Conservation (phyloP, 441 rosid species). For the Eutrema salsugineum region DNA sequence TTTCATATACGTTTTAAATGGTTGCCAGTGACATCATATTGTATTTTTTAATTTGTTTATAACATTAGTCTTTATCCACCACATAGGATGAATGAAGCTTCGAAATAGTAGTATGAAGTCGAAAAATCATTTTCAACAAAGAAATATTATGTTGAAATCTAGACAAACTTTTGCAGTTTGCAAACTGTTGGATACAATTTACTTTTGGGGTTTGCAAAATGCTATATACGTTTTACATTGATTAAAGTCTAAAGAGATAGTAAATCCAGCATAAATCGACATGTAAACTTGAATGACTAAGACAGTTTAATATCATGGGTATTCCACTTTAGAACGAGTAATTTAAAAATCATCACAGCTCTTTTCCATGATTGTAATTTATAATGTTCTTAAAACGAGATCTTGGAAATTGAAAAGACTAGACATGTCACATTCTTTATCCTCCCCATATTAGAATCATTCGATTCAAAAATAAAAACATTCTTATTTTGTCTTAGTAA, state of each 20-base stretch:
- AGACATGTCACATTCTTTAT: slow-evolving; percentile 13
- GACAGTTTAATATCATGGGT: slow-evolving; percentile 9
- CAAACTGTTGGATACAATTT: background rate
- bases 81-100: background rate
- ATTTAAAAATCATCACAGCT: slow-evolving; percentile 3
- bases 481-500: background rate
- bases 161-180: background rate
- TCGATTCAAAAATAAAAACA: too few relatives aligned
- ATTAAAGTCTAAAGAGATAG: background rate
- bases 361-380: slow-evolving; percentile 2
- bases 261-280: background rate
- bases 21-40: background rate
- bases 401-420: slow-evolving; percentile 3
- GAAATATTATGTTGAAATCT: background rate
- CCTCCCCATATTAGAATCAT: background rate
- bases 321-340: background rate
- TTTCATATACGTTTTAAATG: background rate
- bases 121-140: background rate
- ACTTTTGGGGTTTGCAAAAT: background rate
- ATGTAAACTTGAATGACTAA: slow-evolving; percentile 7
- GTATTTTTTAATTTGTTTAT: background rate
- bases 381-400: background rate
- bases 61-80: background rate
- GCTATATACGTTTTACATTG: background rate
- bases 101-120: background rate